Evolutionary conservation across 2,329 filamentous ascomycete species (phyloP).

Genomic region (Lojkania enalia): DNA sequence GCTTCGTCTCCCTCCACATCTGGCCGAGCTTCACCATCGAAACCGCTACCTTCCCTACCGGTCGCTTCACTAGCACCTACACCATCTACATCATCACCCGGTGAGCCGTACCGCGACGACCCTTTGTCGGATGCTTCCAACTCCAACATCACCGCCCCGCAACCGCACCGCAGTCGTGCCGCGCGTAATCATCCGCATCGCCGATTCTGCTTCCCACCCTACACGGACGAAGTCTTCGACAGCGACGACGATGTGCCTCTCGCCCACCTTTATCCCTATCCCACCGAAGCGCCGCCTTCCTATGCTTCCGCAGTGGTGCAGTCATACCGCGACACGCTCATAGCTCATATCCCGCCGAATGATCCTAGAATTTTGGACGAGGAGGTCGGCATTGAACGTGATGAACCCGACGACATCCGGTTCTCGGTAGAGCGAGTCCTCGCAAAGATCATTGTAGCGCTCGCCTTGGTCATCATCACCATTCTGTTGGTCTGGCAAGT

Average conservation of each 20-base stretch:
- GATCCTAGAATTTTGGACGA: constrained; percentile 11
- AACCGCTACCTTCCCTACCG: constrained; percentile 18
- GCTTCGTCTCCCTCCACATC: constrained; percentile 11
- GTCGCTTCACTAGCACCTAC: constrained; percentile 1
- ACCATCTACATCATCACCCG: background rate
- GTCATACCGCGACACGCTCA: constrained; percentile 31
- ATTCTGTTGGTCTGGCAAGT: background rate
- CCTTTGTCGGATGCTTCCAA: constrained; percentile 7
- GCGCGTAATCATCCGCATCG: background rate
- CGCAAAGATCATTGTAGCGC: constrained; percentile 28
- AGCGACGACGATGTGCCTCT: constrained; percentile 34
- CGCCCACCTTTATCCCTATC: constrained; percentile 28
- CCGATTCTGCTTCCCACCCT: constrained; percentile 7
- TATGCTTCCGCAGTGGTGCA: constrained; percentile 31
- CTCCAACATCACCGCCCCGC: constrained; percentile 4
- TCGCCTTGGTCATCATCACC: constrained; percentile 9
- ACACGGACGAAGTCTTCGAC: constrained; percentile 12
- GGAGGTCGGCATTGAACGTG: constrained; percentile 18
- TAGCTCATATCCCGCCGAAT: constrained; percentile 24
- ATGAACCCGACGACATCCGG: constrained; percentile 25
- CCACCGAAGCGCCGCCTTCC: constrained; percentile 32
- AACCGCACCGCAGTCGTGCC: constrained; percentile 11
- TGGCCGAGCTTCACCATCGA: constrained; percentile 4
- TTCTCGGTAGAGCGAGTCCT: constrained; percentile 29
- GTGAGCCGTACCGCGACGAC: constrained; percentile 22